A percentile compares a stretch with the other conserved stretches of the same genome.
These are phyloP conservation scores for Ophiocordyceps camponoti-rufipedis DNA, from an alignment of 2,329 filamentous ascomycete genomes.

Conservation along the genomic window DNA sequence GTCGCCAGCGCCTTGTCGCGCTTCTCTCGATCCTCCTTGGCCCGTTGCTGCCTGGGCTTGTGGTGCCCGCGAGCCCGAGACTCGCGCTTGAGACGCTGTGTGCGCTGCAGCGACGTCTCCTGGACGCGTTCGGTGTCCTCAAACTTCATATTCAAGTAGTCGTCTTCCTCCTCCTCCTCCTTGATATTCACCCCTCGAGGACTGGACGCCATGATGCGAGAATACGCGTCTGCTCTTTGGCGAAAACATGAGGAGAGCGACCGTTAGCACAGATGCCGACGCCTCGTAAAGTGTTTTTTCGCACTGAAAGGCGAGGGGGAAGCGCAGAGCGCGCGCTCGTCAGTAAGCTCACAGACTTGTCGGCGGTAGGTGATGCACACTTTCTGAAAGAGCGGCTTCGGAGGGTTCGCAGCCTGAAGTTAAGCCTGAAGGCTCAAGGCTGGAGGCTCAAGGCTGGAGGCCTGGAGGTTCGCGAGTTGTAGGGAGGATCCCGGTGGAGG, in stretches of 20 bases:
- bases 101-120: constrained; percentile 37
- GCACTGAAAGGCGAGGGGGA: background rate
- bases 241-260: background rate
- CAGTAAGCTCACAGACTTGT: background rate
- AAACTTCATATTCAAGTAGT: constrained; percentile 96
- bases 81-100: constrained; percentile 35
- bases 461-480: too few relatives aligned
- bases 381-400: background rate
- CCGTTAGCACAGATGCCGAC: background rate
- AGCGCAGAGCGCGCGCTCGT: background rate
- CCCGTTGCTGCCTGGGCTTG: constrained; percentile 70
- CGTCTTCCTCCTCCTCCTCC: constrained; percentile 48
- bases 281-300: background rate
- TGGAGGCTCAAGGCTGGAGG: too few relatives aligned
- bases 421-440: too few relatives aligned
- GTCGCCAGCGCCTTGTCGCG: constrained; percentile 60
- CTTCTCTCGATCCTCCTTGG: constrained; percentile 50
- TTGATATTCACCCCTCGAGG: background rate
- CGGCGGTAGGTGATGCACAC: background rate
- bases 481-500: too few relatives aligned
- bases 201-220: background rate
- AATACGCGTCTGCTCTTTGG: background rate
- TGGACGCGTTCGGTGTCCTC: constrained; percentile 39
- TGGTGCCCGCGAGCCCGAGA: constrained; percentile 48
- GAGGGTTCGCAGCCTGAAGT: too few relatives aligned